Evolutionary conservation across 2,329 filamentous ascomycete genomes (phyloP), one percentile per base, ranked within the genome.

Genomic region (Xylariaceae sp.): DNA sequence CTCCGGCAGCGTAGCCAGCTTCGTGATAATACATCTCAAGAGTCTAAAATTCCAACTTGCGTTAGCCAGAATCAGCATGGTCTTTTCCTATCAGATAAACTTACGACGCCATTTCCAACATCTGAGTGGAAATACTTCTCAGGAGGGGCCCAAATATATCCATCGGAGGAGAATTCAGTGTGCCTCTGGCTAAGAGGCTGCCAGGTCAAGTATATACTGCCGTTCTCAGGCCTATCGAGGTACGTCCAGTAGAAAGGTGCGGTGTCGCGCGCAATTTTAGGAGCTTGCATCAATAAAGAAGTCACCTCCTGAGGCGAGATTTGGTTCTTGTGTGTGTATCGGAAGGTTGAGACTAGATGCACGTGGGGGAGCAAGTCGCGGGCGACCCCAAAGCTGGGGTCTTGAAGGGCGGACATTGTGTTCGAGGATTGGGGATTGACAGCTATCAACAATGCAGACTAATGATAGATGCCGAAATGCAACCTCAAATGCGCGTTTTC

Each of bases 161-260:
- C 93, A 69, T 98, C 91, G 28, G 86, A 95, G 8, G 91, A 83
- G 60, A 90, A 95, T 55, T 82, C 84, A 2, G 78, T 81, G 3
- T 79, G 80, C 41, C 87, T 65, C 43, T 83, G 78, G 54, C 83
- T 76, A 39, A 85, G 72, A 2, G 91, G 86, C 63, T 96, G 89
- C 91, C 91, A 97, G 39, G 86, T 85, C 49, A 97, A 73, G 60
- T 93, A 79, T 34, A 95, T 78, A 8, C 83, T 85, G 42, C 89
- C 89, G 64, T 95, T 88, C 39, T 76, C 76, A 9, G 91, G 91
- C 39, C 81, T 78, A 55, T 93, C 82, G 42, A 97, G 79, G 63
- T 91, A 95, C 34, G 86, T 90, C 91, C 91, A 98, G 66, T 85
- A 87, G 75, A 98, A 90, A 3, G 91, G 81, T 37, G 89, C 84